Conservation (phyloP, 768 basidiomycete species). For the Tricholoma hemisulphureum region DNA sequence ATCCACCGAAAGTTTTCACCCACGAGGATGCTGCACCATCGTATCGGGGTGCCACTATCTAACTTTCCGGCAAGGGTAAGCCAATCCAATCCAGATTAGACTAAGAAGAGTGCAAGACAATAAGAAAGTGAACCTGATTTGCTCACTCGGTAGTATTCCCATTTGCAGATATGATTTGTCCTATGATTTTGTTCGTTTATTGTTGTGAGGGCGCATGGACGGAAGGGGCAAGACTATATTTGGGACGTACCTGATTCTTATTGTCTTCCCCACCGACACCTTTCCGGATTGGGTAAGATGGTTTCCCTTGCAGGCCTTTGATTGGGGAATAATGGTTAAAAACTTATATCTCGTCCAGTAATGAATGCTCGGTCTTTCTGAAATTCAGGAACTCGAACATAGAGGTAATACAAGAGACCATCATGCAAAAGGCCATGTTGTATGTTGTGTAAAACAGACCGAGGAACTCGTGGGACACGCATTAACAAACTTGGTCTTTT, state of each 20-base stretch:
- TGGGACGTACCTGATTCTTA: constrained; percentile 41
- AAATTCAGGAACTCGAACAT: background rate
- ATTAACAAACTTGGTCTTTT: constrained; percentile 1
- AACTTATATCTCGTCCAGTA: background rate
- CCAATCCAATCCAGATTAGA: constrained; percentile 35
- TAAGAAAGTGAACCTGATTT: constrained; percentile 6
- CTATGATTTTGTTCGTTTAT: constrained; percentile 24
- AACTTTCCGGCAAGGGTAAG: constrained; percentile 23
- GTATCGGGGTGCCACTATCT: constrained; percentile 28
- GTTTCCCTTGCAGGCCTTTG: constrained; percentile 9
- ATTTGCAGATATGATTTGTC: constrained; percentile 20
- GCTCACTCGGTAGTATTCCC: constrained; percentile 10
- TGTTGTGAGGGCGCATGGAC: constrained; percentile 16
- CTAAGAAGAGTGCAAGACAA: constrained; percentile 26
- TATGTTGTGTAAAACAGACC: background rate
- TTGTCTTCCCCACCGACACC: constrained; percentile 29
- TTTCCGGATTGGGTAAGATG: constrained; percentile 17
- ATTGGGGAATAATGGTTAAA: background rate
- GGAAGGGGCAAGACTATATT: constrained; percentile 17
- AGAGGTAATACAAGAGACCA: background rate
- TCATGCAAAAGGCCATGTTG: background rate
- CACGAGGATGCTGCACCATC: constrained; percentile 33
- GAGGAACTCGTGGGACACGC: background rate
- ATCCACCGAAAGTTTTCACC: constrained; percentile 29
- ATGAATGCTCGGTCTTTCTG: background rate